Evolutionary conservation across 1,284 basidiomycete species (phyloP), one percentile per base, ranked within the genome.

Genomic region (Tylopilus microsporus): DNA sequence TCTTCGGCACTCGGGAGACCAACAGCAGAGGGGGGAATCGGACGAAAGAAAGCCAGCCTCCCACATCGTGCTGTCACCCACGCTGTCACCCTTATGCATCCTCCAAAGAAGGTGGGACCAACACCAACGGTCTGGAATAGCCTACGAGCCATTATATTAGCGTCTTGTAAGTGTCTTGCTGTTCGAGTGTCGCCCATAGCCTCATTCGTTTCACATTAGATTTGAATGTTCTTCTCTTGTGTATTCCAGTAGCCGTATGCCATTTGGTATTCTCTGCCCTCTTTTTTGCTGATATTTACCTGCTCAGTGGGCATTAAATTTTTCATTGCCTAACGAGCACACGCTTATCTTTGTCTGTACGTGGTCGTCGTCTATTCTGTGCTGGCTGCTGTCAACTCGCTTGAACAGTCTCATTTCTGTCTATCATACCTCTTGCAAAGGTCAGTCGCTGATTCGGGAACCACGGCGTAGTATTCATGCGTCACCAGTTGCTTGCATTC

Each of bases 341-440:
- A 85, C 82, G 7, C 70, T 87, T 9, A 76, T 89, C 59, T 94
- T 94, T 63, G 77, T 91, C 60, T 85, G 87, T 89, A 66, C 65
- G 86, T 78, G 8, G 11, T 30, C 15, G 4, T 48, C 19, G 18
- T 39, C 37, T 6, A 11, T 61, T 34, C 43, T 39, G 32, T 48
- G n/a, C 45, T 30, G 52, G 51, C 43, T 45, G 42, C 37, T 47
- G 53, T 65, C 18, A 58, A 55, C 42, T 63, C 25, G 50, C 8
- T 15, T 19, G 9, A 16, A 18, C 60, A 89, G 87, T 86, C 65
- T 83, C 85, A 2, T 87, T 92, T 67, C 71, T 89, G 52, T 79
- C 87, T 5, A 87, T 90, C 52, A 81, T 90, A 65, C 87, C 87
- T 12, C 75, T 89, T 7, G 92, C 92, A 19, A 86, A 87, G 76